Base-by-base conservation (phyloP, 176 grass and related monocot species). In the Musa acuminata region DNA sequence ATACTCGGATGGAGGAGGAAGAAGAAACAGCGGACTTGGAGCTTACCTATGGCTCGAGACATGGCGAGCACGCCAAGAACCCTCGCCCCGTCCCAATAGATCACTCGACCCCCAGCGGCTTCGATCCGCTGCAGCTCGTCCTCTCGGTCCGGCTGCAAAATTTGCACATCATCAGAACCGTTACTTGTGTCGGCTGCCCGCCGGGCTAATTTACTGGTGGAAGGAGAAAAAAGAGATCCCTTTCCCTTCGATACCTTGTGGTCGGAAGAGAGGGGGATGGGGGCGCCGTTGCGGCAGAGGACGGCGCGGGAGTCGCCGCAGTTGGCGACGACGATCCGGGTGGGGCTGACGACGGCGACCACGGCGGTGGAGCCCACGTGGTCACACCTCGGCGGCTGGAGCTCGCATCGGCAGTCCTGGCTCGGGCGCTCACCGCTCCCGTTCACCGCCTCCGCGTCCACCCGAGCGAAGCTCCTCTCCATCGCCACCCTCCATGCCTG, bases 61-160 rank as follows among this genome's bases (percentile, higher is more conserved):
- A 99, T 99, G 69, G 91, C 96, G 29, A 99, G 87, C 58, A 99
- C 88, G 16, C 86, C 91, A 73, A 91, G 81, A 22, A 94, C 96
- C 58, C 96, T 82, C 8, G 96, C 79, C 21, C 91, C 96, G 12
- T 99, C 90, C 95, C 96, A 99, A 74, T 91, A 91, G 75, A 99
- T 94, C 50, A 99, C 96, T 21, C 90, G 90, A 19, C 96, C 96
- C 16, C 95, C 95, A 10, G 88, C 86, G 13, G 72, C 80, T 80
- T 99, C 82, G 63, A 99, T 99, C 53, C 95, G 91, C 74, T 85
- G 80, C 58, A 99, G 82, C 82, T 99, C 95, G 64, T 99, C 95
- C 48, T 88, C 88, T 48, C 90, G 86, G 55, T 99, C 95, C 9
- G 95, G 95, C 95, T 98, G 63, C 53, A 27, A 13, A 80, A 80